Percentiles rank a stretch among this genome's conserved stretches.
Conservation (phyloP, 23 red algal genomes). For the Cyanidium caldarium region DNA sequence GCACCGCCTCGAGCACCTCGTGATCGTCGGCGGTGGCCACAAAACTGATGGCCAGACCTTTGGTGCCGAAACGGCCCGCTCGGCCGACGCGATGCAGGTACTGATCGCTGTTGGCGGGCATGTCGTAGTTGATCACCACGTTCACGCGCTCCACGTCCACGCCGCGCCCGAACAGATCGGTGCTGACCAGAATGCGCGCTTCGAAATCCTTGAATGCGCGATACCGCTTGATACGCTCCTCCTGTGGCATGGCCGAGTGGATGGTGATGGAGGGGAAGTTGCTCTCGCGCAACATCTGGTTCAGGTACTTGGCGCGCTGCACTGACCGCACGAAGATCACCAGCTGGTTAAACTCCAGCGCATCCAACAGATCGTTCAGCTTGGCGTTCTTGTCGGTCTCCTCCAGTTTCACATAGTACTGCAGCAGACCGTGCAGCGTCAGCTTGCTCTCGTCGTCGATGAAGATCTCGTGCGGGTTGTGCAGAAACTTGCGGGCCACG, state of each 20-base stretch:
- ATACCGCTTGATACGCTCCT: conserved; percentile 88
- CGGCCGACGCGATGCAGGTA: conserved; percentile 91
- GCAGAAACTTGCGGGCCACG: conserved; percentile 80
- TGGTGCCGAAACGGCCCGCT: conserved; percentile 82
- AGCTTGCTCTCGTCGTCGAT: conserved; percentile 96
- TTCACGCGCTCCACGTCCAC: conserved; percentile 93
- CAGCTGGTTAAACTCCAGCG: conserved; percentile 95
- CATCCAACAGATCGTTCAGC: conserved; percentile 72
- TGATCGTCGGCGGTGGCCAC: conserved; percentile 49
- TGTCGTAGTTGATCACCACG: conserved; percentile 98
- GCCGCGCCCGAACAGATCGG: conserved; percentile 78
- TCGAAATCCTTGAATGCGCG: conserved; percentile 95
- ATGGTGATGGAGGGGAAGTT: conserved; percentile 97
- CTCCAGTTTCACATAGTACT: conserved; percentile 75
- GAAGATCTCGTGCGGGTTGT: conserved; percentile 70
- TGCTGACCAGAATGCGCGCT: conserved; percentile 77
- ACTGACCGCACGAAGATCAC: conserved; percentile 96
- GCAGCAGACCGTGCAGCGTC: conserved; percentile 87
- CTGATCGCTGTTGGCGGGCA: conserved; percentile 53
- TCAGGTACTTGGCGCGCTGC: conserved; percentile 51
- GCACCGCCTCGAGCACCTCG: conserved; percentile 61
- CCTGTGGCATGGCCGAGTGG: conserved; percentile 64
- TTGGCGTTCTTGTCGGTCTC: conserved; percentile 92
- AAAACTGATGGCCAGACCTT: conserved; percentile 90
- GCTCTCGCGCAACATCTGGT: conserved; percentile 71